Evolutionary conservation across 768 basidiomycete species (phyloP), one percentile per base, ranked within the genome.

Genomic region (Aureoboletus auriporus): DNA sequence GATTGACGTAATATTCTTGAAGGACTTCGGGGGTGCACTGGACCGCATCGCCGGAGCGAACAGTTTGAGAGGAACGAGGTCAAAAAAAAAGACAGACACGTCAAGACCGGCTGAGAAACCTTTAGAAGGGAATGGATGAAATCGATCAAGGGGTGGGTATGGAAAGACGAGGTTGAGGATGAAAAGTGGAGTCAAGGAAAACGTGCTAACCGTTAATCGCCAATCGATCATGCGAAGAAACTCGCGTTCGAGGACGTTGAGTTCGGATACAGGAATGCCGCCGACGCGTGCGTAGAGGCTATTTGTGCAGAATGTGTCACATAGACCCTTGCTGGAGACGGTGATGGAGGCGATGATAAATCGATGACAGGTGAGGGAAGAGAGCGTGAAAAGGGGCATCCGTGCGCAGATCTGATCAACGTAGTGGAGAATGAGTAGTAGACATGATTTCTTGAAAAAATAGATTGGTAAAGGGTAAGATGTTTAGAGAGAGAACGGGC

Each of bases 271-370:
- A 54, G 88, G 83, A 64, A 97, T 92, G 47, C 96, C 96, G 59
- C 96, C 96, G 29, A 99, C 94, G 69, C 86, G 89, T 56, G 96
- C 92, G 71, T 98, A 98, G 62, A 94, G 82, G 48, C 78, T 82
- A 67, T 98, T 98, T 41, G 90, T 92, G 71, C 90, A 95, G 68
- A 98, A 98, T 16, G 84, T 81, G 71, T 99, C 96, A 69, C 90
- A 94, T 39, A 97, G 82, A 0, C 93, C 92, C 70, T 99, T 98
- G 73, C 84, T 88, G 53, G 91, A 87, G 50, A 93, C 91, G 28
- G 89, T 83, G 67, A 97, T 86, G 58, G 92, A 83, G 39, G 95
- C 80, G 71, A 98, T 97, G 64, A 97, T 78, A 72, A 99, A 98
- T 51, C 96, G 92, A 71, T 99, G 96, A 62, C 93, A 93, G 20